phyloP scores from a whole-genome alignment of 495 filamentous ascomycete genomes.

The Immersiella caudata region DNA sequence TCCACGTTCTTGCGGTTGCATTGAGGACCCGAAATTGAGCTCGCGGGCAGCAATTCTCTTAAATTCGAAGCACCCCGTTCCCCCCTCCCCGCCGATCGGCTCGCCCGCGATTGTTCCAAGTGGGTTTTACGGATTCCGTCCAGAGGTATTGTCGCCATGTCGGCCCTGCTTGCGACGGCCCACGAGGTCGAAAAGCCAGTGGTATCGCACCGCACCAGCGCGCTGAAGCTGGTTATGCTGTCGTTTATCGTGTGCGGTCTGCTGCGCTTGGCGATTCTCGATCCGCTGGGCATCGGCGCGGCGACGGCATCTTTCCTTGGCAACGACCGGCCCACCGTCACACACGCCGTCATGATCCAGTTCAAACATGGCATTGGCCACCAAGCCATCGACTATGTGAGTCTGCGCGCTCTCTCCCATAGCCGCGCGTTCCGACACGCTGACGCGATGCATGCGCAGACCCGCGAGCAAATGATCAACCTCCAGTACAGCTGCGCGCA shows the following conservation, averaged over 20 bases:
- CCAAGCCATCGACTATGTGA: slow-evolving; percentile 51
- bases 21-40: neutral
- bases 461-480: neutral
- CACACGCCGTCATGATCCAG: slow-evolving; percentile 64
- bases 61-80: neutral
- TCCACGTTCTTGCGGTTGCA: slow-evolving; percentile 1
- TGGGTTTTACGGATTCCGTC: neutral
- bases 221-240: slow-evolving; percentile 2
- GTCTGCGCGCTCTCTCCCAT: slow-evolving; percentile 18
- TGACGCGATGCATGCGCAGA: neutral
- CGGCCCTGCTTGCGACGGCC: neutral
- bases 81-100: neutral
- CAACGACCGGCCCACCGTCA: slow-evolving; percentile 33
- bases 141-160: neutral
- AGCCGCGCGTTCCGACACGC: neutral
- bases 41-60: neutral
- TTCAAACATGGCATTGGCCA: slow-evolving; percentile 52
- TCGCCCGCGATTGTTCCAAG: neutral
- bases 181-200: neutral
- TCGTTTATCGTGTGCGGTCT: slow-evolving; percentile 19
- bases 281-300: slow-evolving; percentile 29
- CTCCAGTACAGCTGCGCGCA: slow-evolving; percentile 14
- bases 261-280: slow-evolving; percentile 22
- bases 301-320: slow-evolving; percentile 8
- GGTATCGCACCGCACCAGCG: neutral